phyloP scores from a whole-genome alignment of 1,139 yeast species.

The Kodamaea arcana region DNA sequence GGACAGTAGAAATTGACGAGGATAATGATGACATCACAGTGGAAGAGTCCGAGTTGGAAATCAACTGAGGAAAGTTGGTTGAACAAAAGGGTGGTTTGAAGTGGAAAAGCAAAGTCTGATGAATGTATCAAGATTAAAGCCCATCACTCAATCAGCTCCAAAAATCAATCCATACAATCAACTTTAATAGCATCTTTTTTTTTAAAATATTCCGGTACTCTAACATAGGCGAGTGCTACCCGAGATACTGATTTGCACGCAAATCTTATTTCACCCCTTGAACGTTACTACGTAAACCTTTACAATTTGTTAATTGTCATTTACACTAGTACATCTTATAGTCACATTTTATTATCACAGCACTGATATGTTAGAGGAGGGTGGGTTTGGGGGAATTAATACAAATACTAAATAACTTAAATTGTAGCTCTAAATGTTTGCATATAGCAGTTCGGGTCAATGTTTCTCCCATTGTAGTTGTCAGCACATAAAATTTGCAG shows the following conservation, averaged over 20 bases:
- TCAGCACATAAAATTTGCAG: too few species aligned
- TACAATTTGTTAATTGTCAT: background rate
- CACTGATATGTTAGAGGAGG: constrained; percentile 1
- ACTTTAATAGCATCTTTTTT: too few species aligned
- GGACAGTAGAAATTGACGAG: background rate
- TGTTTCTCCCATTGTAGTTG: too few species aligned
- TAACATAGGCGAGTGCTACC: constrained; percentile 1
- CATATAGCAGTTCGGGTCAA: too few species aligned
- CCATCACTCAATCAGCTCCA: too few species aligned
- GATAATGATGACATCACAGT: background rate
- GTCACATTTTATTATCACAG: background rate
- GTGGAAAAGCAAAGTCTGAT: too few species aligned
- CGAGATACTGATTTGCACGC: background rate
- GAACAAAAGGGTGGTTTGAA: too few species aligned
- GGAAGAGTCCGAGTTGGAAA: background rate
- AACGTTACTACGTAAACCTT: background rate
- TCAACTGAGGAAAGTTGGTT: background rate
- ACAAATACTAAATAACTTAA: background rate
- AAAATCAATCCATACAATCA: too few species aligned
- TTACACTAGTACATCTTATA: background rate
- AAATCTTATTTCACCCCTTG: background rate
- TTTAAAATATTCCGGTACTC: constrained; percentile 1
- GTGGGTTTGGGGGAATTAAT: constrained; percentile 2
- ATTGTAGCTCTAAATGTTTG: too few species aligned
- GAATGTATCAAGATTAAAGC: background rate